Conservation (phyloP, 345 rosid species). For the Ceriops zippeliana region DNA sequence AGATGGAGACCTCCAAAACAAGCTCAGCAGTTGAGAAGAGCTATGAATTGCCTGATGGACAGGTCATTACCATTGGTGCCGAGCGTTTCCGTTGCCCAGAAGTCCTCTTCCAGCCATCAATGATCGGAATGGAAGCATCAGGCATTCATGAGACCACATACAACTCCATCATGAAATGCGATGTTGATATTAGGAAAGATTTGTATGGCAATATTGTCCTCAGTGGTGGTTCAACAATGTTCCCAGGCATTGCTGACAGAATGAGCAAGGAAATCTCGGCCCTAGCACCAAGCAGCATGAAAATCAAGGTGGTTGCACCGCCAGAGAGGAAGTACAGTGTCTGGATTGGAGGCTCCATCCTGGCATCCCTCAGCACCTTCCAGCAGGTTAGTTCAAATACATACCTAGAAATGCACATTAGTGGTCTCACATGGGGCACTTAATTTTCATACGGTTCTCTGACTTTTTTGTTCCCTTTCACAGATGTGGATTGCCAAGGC, state of each 20-base stretch:
- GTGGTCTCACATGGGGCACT: too few species aligned
- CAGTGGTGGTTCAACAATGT: slow-evolving; percentile 34
- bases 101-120: slow-evolving; percentile 31
- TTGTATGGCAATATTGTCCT: slow-evolving; percentile 34
- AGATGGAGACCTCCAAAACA: slow-evolving; percentile 27
- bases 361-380: slow-evolving; percentile 26
- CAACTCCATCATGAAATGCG: slow-evolving; percentile 32
- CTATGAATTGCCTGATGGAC: slow-evolving; percentile 31
- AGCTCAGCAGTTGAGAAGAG: slow-evolving; percentile 29
- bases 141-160: slow-evolving; percentile 31
- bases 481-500: slow-evolving; percentile 98
- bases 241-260: slow-evolving; percentile 32
- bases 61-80: slow-evolving; percentile 32
- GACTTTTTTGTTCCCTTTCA: too few species aligned
- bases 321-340: slow-evolving; percentile 33
- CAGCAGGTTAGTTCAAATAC: slow-evolving; percentile 13
- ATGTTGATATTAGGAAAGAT: slow-evolving; percentile 30
- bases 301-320: slow-evolving; percentile 29
- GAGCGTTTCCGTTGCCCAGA: slow-evolving; percentile 35
- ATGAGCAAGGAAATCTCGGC: slow-evolving; percentile 34
- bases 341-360: slow-evolving; percentile 29
- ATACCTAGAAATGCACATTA: not conserved
- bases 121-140: slow-evolving; percentile 33
- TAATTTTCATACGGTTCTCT: too few species aligned
- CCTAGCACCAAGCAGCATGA: slow-evolving; percentile 31